A percentile compares a stretch with the other conserved stretches of the same genome.
Conservation (phyloP, 257 asterid species). For the Jacaranda copaia region DNA sequence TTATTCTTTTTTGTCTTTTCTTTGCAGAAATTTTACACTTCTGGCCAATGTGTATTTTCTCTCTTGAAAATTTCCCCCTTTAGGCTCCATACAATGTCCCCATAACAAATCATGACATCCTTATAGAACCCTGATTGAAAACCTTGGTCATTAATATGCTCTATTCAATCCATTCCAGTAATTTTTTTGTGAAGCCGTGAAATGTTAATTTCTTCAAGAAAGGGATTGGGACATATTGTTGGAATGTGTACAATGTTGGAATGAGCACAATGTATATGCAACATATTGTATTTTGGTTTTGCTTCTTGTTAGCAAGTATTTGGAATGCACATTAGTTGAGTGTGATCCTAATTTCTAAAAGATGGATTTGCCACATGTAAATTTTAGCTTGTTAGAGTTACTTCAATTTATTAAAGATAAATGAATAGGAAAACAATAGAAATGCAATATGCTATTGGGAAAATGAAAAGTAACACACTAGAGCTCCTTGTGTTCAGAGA, state of each 20-base stretch:
- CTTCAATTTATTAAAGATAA: slow-evolving; percentile 17
- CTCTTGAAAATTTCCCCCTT: too few species aligned
- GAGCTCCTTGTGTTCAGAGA: neutral
- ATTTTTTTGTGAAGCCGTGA: slow-evolving; percentile 13
- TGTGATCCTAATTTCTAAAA: too few species aligned
- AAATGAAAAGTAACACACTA: neutral
- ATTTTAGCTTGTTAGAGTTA: neutral
- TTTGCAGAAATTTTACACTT: too few species aligned
- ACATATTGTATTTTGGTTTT: too few species aligned
- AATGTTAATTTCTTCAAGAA: slow-evolving; percentile 6
- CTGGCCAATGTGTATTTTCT: too few species aligned
- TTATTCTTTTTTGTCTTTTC: too few species aligned
- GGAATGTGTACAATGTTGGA: slow-evolving; percentile 4
- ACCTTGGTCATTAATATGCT: neutral
- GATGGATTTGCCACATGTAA: neutral
- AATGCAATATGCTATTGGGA: neutral
- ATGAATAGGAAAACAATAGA: neutral
- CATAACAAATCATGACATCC: neutral
- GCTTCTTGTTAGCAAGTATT: too few species aligned
- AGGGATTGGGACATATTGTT: neutral
- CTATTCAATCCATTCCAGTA: neutral
- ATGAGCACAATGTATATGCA: slow-evolving; percentile 41
- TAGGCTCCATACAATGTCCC: too few species aligned
- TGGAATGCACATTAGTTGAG: too few species aligned
- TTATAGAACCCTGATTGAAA: slow-evolving; percentile 29